Evolutionary conservation across 106 monocot species (phyloP), one percentile per base, ranked within the genome.

Genomic region (Amphibolis antarctica): DNA sequence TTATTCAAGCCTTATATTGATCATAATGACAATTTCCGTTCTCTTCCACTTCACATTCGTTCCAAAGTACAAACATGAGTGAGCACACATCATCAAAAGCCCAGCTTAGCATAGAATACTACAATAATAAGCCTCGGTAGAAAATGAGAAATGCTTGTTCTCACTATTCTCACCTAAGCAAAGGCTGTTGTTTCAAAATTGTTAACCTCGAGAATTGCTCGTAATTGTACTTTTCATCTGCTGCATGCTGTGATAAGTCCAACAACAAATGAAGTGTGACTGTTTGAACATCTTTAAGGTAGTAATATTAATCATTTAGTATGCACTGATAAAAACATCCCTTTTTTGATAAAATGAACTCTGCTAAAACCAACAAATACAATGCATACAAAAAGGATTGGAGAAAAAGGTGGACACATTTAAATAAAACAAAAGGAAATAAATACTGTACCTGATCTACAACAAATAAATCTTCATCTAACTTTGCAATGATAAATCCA

Each of bases 181-280:
- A 70, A 36, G 98, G 98, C 56, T 99, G 98, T 71, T 75, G 72
- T 51, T 83, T 91, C 63, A 99, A 71, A 70, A 83, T 76, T 14
- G 98, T 91, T 65, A 91, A 78, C 55, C 70, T 73, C 55, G 98
- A 87, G 51, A 99, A 82, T 56, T 43, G 66, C 77, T 99, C 98
- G 72, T 82, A 99, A 79, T 99, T 99, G 73, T 76, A 80, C 63
- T 99, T 99, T 62, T 99, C 98, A 83, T 99, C 98, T 36, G 98
- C 98, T 69, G 98, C 98, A 85, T 99, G 98, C 98, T 99, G 71
- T 26, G 61, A 56, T 2, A 27, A 36, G 36, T 4, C 36, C 36
- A 36, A 36, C 2, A 36, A n/a, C 2, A 36, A 36, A 2, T 36
- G 36, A 36, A 36, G 7, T 36, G 36, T 2, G 36, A 2, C 36